Conservation (phyloP, 768 basidiomycete genomes). For the Leccinum pellstonianum region DNA sequence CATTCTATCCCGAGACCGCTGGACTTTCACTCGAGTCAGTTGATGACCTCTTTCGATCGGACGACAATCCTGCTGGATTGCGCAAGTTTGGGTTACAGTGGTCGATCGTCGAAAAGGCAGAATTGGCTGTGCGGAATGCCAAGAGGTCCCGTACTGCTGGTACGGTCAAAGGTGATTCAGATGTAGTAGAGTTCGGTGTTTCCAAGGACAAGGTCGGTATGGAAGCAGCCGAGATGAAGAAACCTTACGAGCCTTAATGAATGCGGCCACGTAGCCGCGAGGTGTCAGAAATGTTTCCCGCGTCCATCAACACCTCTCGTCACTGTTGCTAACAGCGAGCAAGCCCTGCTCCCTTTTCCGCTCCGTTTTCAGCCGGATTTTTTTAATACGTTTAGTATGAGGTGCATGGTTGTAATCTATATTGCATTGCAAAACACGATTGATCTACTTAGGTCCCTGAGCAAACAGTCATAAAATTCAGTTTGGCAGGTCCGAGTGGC, state of each 20-base stretch:
- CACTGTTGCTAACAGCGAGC: too few relatives aligned
- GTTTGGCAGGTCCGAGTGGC: too few relatives aligned
- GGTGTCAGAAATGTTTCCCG: too few relatives aligned
- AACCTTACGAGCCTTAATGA: neutral
- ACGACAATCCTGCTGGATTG: neutral
- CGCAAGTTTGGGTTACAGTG: neutral
- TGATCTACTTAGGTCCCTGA: too few relatives aligned
- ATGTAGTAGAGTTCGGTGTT: neutral
- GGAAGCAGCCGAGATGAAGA: neutral
- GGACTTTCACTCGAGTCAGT: constrained; percentile 11
- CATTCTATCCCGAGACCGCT: constrained; percentile 4
- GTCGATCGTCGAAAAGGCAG: neutral
- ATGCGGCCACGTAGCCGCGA: too few relatives aligned
- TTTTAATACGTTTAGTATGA: too few relatives aligned
- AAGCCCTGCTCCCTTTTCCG: too few relatives aligned
- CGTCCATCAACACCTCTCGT: too few relatives aligned
- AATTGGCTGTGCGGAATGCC: neutral
- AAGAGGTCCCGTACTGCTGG: neutral
- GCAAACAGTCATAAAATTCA: too few relatives aligned
- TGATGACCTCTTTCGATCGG: constrained; percentile 1
- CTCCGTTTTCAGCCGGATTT: too few relatives aligned
- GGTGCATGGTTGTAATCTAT: too few relatives aligned
- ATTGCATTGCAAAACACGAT: too few relatives aligned
- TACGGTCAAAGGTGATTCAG: neutral
- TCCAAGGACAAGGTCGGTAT: neutral